Base-by-base conservation (phyloP, 805 yeast species). In the Pichia paraexigua region DNA sequence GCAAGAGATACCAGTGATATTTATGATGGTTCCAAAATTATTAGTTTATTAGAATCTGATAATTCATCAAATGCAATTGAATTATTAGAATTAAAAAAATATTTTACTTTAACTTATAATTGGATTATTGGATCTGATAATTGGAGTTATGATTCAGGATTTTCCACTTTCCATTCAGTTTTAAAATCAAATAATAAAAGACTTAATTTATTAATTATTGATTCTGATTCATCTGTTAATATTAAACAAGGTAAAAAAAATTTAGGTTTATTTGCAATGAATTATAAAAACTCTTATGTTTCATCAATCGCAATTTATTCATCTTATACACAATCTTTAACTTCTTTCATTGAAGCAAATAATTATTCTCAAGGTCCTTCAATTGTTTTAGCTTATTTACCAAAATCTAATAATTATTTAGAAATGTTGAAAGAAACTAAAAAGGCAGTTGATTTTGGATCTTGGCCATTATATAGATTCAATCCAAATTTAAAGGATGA, bases 51-150 rank as follows among this genome's bases (percentile, higher is more conserved):
- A 27, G 65, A 63, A 5, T 30, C 50, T 6, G 45, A 56, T 10
- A 52, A 58, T 25, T 53, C 63, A 21, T 43, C 53, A 10, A 61
- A 69, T 40, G 75, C 83, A 3, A 55, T 68, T 21, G 66, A 73
- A 17, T 63, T 89, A 27, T 67, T 85, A 49, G 66, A 70, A 4
- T 64, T 73, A 43, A 68, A 73, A 52, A 74, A 76, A 9, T 70
- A 66, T 52, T 78, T 87, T 58, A 57, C 61, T 28, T 65, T 74
- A 50, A 72, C 73, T 47, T 73, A 85, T 13, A 73, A 78, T 49
- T 92, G 98, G 98, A 74, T 92, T 53, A 74, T 92, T 51, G 97
- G 97, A 32, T 89, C 97, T 20, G 98, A 92, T 66, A 81, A 94
- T 32, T 92, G 98, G 98, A 79, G 96, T 21, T 90, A 84, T 64